Base-by-base conservation (phyloP, 1,284 basidiomycete genomes). In the Tylopilus orsonianus region DNA sequence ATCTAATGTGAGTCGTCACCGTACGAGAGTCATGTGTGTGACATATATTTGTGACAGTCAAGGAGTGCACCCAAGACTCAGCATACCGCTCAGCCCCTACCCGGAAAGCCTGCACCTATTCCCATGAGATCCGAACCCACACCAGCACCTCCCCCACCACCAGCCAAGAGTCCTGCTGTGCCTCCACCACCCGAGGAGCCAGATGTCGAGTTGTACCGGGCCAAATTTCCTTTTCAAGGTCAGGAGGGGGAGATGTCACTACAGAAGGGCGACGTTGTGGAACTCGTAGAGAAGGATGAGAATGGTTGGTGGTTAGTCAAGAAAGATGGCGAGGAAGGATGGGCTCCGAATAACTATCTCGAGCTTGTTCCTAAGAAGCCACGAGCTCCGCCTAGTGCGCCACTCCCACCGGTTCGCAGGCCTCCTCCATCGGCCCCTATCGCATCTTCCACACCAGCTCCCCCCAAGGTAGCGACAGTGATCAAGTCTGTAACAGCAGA, bases 281-380 rank as follows among this genome's bases (percentile, higher is more conserved):
- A 98, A 68, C 77, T 99, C 12, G 76, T 95, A 44, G 87, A 97
- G 73, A 94, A 97, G 73, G 93, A 97, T 56, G 82, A 92, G 52
- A 93, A 94, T 61, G 93, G 89, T 56, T 99, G 96, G 96, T 98
- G 96, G 94, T 77, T 98, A 36, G 87, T 98, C 43, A 92, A 89
- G 75, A 95, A 92, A 71, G 80, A 79, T 48, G 81, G 80, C 1
- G 70, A 74, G 19, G 93, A 98, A 67, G 96, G 93, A 13, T 99
- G 95, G 95, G 90, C 94, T 14, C 96, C 96, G 2, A 87, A 87
- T 55, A 97, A 97, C 68, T 97, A 97, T 64, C 81, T 95, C 22
- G 90, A 95, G 64, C 77, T 87, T 37, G 80, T 87, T 4, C 81
- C 83, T 37, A 81, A 81, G 13, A 79, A 78, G 53, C 75, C 79